Base-by-base conservation (phyloP, 2,329 filamentous ascomycete species). In the Onygenales sp. region DNA sequence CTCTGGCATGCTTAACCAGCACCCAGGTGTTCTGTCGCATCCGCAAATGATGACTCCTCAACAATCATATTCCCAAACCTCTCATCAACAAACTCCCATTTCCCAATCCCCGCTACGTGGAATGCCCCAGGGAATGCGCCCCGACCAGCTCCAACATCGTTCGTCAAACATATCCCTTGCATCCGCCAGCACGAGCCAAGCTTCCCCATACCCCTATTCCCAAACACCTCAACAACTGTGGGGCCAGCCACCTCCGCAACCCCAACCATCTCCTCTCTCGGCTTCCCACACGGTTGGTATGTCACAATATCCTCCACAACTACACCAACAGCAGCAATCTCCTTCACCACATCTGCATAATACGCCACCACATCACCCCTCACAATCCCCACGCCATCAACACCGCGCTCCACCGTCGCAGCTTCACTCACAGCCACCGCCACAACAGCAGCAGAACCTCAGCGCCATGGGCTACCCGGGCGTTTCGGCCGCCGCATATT, bases 31-130 rank as follows among this genome's bases (percentile, higher is more conserved):
- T 52, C 58, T 75, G 50, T 64, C 73, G 52, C 72, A 74, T 52
- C 72, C 74, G 59, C 58, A 66, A 14, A 71, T 78, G 63, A 72
- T 76, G 59, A 60, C 80, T 69, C 60, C 80, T 73, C 77, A 77
- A 57, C 77, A 62, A 57, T 63, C 81, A 1, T 94, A 90, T 69
- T 82, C 84, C 52, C 86, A 85, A 64, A 80, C 87, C 52, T 76
- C 84, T 50, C 84, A 87, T 64, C 79, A 85, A 38, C 87, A 87
- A 64, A 85, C 82, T 64, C 78, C 84, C 41, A 82, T 90, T 65
- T 80, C 80, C 33, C 86, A 89, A 66, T 85, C 88, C 27, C 83
- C 84, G 27, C 83, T 89, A 68, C 82, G 87, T 70, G 78, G 80
- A 65, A 84, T 86, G 72, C 80, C 81, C 58, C 81, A 83, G 39